Conservation (phyloP, 768 basidiomycete genomes). For the Lactifluus hygrophoroides region DNA sequence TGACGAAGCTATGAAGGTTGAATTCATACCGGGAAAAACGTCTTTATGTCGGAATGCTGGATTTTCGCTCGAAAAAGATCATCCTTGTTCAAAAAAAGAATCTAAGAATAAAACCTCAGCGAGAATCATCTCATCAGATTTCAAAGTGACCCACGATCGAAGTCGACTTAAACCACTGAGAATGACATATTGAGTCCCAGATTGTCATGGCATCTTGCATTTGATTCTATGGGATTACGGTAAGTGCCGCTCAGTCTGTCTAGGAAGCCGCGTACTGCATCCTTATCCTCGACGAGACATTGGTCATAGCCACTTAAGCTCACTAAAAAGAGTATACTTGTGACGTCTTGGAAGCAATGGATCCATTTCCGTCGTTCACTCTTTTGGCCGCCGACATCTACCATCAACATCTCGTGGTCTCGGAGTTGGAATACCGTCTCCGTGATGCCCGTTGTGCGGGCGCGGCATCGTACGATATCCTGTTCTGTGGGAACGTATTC, state of each 20-base stretch:
- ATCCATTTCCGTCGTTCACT: conserved; percentile 92
- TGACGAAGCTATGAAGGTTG: conserved; percentile 19
- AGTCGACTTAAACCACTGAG: conserved; percentile 93
- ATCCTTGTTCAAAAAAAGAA: conserved; percentile 92
- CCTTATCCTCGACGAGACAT: conserved; percentile 86
- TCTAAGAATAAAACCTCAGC: conserved; percentile 32
- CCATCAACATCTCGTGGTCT: conserved; percentile 84
- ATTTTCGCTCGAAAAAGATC: conserved; percentile 89
- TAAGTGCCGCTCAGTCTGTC: neutral
- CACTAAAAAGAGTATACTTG: conserved; percentile 85
- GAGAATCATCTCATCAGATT: neutral
- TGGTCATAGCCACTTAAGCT: conserved; percentile 92
- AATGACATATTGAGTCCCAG: conserved; percentile 97
- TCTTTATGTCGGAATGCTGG: conserved; percentile 70
- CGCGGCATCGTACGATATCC: conserved; percentile 81
- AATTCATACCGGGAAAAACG: conserved; percentile 66
- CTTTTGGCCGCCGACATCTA: conserved; percentile 92
- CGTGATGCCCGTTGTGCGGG: conserved; percentile 85
- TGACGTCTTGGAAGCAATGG: conserved; percentile 92
- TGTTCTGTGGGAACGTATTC: conserved; percentile 70
- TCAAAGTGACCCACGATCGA: conserved; percentile 54
- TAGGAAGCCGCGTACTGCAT: conserved; percentile 52
- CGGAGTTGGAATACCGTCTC: conserved; percentile 76
- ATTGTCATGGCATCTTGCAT: conserved; percentile 99
- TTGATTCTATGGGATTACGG: conserved; percentile 59